A percentile compares a stretch with the other conserved stretches of the same genome.
Conservation (phyloP, 1,284 basidiomycete species). For the Polyporus tsugae region DNA sequence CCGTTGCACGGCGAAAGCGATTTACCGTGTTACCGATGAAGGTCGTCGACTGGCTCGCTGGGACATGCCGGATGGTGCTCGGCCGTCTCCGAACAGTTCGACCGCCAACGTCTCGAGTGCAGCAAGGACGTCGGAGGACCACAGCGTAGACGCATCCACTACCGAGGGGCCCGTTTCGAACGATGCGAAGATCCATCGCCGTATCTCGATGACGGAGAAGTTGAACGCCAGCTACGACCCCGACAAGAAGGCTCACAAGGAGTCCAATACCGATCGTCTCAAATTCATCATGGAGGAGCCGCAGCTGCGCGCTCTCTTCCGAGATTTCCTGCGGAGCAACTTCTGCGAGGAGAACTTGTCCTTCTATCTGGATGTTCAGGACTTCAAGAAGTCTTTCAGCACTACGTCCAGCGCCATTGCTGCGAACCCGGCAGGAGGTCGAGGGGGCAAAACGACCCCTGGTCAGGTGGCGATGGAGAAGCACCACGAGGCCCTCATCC, state of each 20-base stretch:
- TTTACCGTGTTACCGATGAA: conserved; percentile 94
- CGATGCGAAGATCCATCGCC: conserved; percentile 78
- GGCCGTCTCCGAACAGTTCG: conserved; percentile 72
- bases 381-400: conserved; percentile 95
- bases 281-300: conserved; percentile 95
- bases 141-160: conserved; percentile 50
- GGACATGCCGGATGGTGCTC: conserved; percentile 57
- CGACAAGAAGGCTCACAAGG: conserved; percentile 68
- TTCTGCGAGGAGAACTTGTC: conserved; percentile 99
- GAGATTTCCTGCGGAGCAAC: conserved; percentile 93
- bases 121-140: conserved; percentile 53
- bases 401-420: conserved; percentile 94
- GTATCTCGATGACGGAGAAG: conserved; percentile 82
- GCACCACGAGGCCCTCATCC: conserved; percentile 95
- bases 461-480: conserved; percentile 94
- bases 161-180: conserved; percentile 46
- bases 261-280: conserved; percentile 92
- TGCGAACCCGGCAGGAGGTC: conserved; percentile 49
- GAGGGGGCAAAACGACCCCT: conserved; percentile 60
- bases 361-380: conserved; percentile 97
- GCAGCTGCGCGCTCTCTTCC: conserved; percentile 88
- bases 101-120: conserved; percentile 60
- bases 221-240: conserved; percentile 67
- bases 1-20: conserved; percentile 92
- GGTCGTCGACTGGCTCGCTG: conserved; percentile 88